Conservation (phyloP, 2,329 filamentous ascomycete genomes). For the Talaromyces sp. region DNA sequence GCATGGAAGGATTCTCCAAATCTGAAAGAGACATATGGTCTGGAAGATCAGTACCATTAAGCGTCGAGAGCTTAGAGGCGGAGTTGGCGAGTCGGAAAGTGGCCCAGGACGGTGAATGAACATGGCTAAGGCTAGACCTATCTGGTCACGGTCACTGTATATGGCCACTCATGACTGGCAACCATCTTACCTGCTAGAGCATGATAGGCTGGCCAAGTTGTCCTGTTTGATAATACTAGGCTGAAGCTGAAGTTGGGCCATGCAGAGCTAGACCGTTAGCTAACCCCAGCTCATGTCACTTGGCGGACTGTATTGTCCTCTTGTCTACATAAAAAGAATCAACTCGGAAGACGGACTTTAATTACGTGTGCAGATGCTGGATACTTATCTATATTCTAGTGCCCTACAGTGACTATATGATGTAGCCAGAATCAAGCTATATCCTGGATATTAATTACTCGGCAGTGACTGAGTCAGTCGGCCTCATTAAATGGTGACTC, state of each 20-base stretch:
- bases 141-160: not conserved
- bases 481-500: not conserved
- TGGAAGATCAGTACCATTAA: conserved; percentile 51
- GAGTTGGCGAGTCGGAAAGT: conserved; percentile 53
- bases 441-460: not conserved
- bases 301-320: not conserved
- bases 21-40: conserved; percentile 54
- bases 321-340: not conserved
- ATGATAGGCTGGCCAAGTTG: not conserved
- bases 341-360: not conserved
- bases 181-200: not conserved
- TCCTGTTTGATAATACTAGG: not conserved
- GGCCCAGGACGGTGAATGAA: conserved; percentile 35
- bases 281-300: not conserved
- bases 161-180: not conserved
- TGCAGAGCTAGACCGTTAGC: not conserved
- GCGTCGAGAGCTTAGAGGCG: conserved; percentile 50
- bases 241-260: not conserved
- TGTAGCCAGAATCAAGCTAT: not conserved
- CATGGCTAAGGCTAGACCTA: not conserved
- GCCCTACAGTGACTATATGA: not conserved
- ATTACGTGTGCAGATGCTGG: not conserved
- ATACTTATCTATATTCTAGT: not conserved
- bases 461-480: no score
- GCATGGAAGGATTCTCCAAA: conserved; percentile 64